Conservation (phyloP, 2,329 filamentous ascomycete genomes). For the Trichoderma simmonsii region DNA sequence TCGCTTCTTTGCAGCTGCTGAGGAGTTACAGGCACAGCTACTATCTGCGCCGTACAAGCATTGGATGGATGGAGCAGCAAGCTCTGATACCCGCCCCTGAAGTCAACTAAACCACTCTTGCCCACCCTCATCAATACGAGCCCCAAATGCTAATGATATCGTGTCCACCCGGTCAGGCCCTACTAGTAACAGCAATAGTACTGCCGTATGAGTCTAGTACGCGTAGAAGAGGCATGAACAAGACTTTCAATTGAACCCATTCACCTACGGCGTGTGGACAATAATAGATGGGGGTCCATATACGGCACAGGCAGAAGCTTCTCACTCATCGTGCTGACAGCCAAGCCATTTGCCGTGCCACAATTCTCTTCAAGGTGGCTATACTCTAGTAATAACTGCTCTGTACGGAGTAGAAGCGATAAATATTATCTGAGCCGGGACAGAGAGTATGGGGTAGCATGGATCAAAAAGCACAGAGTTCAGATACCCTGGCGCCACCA, state of each 20-base stretch:
- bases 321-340: not conserved
- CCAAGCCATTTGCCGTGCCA: not conserved
- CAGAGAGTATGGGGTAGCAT: conserved; percentile 15
- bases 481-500: not conserved
- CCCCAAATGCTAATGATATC: not conserved
- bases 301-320: not conserved
- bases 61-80: not conserved
- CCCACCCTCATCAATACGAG: conserved; percentile 16
- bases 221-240: not conserved
- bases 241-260: not conserved
- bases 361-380: not conserved
- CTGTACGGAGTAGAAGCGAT: not conserved
- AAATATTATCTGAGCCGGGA: not conserved
- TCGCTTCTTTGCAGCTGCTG: not conserved
- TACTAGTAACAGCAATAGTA: not conserved
- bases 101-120: conserved; percentile 5
- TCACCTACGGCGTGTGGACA: not conserved
- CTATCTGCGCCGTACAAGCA: not conserved
- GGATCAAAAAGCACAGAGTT: not conserved
- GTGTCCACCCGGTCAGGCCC: conserved; percentile 2
- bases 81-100: conserved; percentile 11
- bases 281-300: not conserved
- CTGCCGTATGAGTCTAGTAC: not conserved
- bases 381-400: not conserved
- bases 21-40: not conserved